Evolutionary conservation across 2,329 filamentous ascomycete species (phyloP), one percentile per base, ranked within the genome.

Genomic region (Ophiocordyceps polyrhachis-furcata): DNA sequence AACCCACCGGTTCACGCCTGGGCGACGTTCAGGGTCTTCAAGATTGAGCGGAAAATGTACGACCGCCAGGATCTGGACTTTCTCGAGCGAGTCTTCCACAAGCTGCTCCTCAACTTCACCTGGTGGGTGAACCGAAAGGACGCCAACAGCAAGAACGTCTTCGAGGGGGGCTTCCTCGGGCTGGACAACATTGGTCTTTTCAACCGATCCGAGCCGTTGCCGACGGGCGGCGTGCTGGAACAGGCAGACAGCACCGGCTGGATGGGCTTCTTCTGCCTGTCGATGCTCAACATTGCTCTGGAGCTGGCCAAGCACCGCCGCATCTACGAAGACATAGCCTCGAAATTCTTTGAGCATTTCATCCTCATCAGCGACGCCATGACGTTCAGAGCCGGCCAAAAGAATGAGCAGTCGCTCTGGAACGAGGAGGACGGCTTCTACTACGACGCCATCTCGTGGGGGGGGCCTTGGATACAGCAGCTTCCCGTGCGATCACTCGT

Each of bases 111-210:
- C 50, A 96, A 96, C 66, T 96, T 96, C 61, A 96, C 91, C 4
- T 96, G 91, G 91, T 96, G 89, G 89, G 89, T 95, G 19, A 96
- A 96, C 60, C 82, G 89, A 47, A 96, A 96, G 63, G 89, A 96
- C 55, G 73, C 74, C 12, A 85, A 94, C 11, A 89, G 87, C 55
- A 96, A 96, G 67, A 95, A 96, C 56, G 83, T 96, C 25, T 96
- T 96, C 53, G 91, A 96, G 58, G 91, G 89, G 52, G 89, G 89
- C 40, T 96, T 96, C 70, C 69, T 96, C 8, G 89, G 89, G 41
- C 69, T 96, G 44, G 89, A 96, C 73, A 96, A 96, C 59, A 96
- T 96, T 60, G 91, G 91, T 45, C 67, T 96, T 32, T 96, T 96
- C 74, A 96, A 96, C 63, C 83, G 89, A 41, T 96, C 89, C 0